Evolutionary conservation across 2,329 filamentous ascomycete species (phyloP), one percentile per base, ranked within the genome.

Genomic region (Didymella sp.): DNA sequence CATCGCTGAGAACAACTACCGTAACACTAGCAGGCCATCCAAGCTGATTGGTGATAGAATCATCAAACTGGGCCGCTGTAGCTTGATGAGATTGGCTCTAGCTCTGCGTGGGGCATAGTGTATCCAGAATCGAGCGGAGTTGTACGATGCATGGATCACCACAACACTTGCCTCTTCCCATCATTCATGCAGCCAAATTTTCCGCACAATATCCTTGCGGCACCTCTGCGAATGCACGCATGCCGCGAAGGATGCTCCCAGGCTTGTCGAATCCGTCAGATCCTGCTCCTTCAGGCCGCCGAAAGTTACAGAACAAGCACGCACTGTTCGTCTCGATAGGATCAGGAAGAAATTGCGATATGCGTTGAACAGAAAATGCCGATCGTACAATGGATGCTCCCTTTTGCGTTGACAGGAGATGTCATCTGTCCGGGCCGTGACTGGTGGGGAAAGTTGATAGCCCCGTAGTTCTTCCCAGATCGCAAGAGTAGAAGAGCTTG

Each of bases 111-210:
- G n/a, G n/a, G n/a, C n/a, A n/a, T n/a, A n/a, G n/a, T n/a, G n/a
- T n/a, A n/a, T n/a, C n/a, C n/a, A n/a, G n/a, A n/a, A n/a, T n/a
- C n/a, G n/a, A n/a, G n/a, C n/a, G n/a, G n/a, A n/a, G n/a, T n/a
- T n/a, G n/a, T n/a, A n/a, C n/a, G n/a, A n/a, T n/a, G n/a, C 48
- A 31, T 25, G 30, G 48, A 57, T 57, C 48, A 57, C 25, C 54
- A 47, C 30, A 30, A 25, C 12, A 43, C 37, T 57, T 56, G 11
- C 53, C 47, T 38, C 3, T 44, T 51, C 28, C 13, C 21, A 43
- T 31, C 25, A 19, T 13, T 12, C 24, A 33, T 33, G 37, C 28
- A 51, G 37, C 38, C 17, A 43, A 47, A 37, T 37, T 30, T 57
- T 51, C 30, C 54, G 54, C 43, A 30, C 43, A 43, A 43, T 12